Base-by-base conservation (phyloP, 495 filamentous ascomycete species). In the Beverwykella pulmonaria region DNA sequence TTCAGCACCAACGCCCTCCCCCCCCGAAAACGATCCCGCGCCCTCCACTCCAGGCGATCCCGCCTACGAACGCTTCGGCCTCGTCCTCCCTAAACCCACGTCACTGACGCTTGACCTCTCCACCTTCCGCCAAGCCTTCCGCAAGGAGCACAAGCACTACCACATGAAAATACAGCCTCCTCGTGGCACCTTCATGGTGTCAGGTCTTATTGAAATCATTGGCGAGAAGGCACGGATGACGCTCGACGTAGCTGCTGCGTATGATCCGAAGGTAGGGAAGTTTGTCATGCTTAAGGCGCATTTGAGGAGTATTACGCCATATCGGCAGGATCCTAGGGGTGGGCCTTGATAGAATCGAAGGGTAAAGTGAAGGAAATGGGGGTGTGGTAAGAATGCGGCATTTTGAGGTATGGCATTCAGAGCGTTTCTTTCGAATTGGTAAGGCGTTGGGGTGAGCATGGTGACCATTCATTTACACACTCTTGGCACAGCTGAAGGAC, bases 201-300 rank as follows among this genome's bases (percentile, higher is more conserved):
- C 76, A 20, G 91, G 91, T 0, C 77, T 90, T 1, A 82, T 95
- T 0, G 87, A 88, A 57, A 52, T 93, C 1, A 78, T 81, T 29
- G 86, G 88, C 1, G 72, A 82, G 0, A 83, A 78, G 53, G 87
- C 82, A 2, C 79, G 79, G 64, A 80, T 83, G 61, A 80, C 83
- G 17, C 71, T 88, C 55, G 85, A 88, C 72, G 83, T 88, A 1
- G 72, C 72, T 23, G 86, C 82, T 39, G 81, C 81, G 36, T 90
- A 87, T 74, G 84, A 90, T 70, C 85, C 86, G 15, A 76, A 72
- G n/a, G 47, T 54, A 39, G 57, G 59, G 12, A 71, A 71, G 50
- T 78, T 62, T 57, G 70, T 76, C 15, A 49, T 52, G 14, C 59
- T 77, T 0, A 58, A 47, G 44, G 62, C 63, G 8, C 64, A 39